A percentile compares a stretch with the other conserved stretches of the same genome.
These are phyloP conservation scores for Dendrobium officinale DNA, from an alignment of 106 monocot genomes.

Conservation along the genomic window DNA sequence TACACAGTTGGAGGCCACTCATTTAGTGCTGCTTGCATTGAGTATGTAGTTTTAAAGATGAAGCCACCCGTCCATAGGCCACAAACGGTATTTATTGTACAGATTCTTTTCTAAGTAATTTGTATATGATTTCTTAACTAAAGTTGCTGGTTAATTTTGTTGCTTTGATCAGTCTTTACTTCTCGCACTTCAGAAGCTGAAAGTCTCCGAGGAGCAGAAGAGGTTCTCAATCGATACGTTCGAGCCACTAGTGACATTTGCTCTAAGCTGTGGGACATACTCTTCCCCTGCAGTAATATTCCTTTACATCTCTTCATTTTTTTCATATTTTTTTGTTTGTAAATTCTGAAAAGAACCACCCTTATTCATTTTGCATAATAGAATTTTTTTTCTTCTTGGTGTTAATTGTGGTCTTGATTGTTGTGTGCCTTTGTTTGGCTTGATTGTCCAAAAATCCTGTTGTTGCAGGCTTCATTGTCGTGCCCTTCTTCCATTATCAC, in stretches of 20 bases:
- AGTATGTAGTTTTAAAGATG: slow-evolving; percentile 77
- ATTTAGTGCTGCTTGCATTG: slow-evolving; percentile 75
- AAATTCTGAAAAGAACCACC: background rate
- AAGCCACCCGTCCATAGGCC: slow-evolving; percentile 61
- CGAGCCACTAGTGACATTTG: slow-evolving; percentile 69
- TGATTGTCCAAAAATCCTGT: no score
- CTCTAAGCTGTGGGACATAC: slow-evolving; percentile 75
- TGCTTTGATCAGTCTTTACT: slow-evolving; percentile 39
- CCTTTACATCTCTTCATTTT: background rate
- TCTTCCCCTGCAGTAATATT: slow-evolving; percentile 82
- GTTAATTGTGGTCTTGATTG: no score
- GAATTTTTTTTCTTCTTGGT: background rate
- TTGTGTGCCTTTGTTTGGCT: no score
- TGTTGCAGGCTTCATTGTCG: no score
- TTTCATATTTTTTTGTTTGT: background rate
- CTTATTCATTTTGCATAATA: background rate
- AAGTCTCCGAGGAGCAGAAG: slow-evolving; percentile 66
- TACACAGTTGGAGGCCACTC: slow-evolving; percentile 83
- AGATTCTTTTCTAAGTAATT: background rate
- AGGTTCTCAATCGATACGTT: slow-evolving; percentile 39
- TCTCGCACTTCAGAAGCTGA: slow-evolving; percentile 78
- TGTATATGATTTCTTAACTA: background rate
- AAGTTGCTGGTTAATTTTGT: background rate
- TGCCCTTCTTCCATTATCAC: no score
- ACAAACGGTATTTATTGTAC: slow-evolving; percentile 45